A percentile compares a stretch with the other conserved stretches of the same genome.
phyloP scores from a whole-genome alignment of 2,329 filamentous ascomycete species.

The Aureobasidium melanogenum region DNA sequence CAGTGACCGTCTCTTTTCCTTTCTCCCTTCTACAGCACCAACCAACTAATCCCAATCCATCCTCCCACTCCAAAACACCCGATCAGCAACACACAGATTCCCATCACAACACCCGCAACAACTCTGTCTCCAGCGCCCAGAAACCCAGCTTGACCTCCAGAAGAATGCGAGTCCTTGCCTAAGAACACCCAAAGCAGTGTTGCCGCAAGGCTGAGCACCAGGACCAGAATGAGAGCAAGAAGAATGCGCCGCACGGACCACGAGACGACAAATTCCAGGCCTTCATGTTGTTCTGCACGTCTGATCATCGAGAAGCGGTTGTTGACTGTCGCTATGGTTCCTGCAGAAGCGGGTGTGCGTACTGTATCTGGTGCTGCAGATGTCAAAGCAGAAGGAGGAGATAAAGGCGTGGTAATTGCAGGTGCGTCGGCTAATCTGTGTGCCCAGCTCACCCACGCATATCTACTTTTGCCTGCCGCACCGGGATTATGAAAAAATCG shows the following conservation, averaged over 20 bases:
- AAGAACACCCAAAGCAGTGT: slow-evolving; percentile 29
- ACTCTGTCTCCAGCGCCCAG: slow-evolving; percentile 27
- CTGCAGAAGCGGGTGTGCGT: background rate
- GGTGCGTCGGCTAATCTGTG: slow-evolving; percentile 25
- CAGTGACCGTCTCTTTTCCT: background rate
- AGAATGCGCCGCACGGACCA: slow-evolving; percentile 26
- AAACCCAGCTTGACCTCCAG: slow-evolving; percentile 18
- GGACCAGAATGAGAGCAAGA: slow-evolving; percentile 20
- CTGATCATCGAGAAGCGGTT: slow-evolving; percentile 8
- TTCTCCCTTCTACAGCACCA: slow-evolving; percentile 22
- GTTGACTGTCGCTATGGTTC: background rate
- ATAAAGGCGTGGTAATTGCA: background rate
- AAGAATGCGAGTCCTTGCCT: slow-evolving; percentile 19
- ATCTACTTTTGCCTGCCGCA: slow-evolving; percentile 28
- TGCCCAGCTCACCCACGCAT: slow-evolving; percentile 38
- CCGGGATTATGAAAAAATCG: slow-evolving; percentile 26
- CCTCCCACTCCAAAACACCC: slow-evolving; percentile 25
- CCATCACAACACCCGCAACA: slow-evolving; percentile 25
- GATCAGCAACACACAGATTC: slow-evolving; percentile 26
- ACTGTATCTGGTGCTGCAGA: background rate
- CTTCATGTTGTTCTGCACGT: slow-evolving; percentile 22
- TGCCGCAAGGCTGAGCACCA: slow-evolving; percentile 22
- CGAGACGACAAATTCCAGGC: slow-evolving; percentile 28
- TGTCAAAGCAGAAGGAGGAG: background rate
- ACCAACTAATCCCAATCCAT: slow-evolving; percentile 31